A percentile compares a stretch with the other conserved stretches of the same genome.
phyloP scores from a whole-genome alignment of 2,329 filamentous ascomycete species.

The Onygenales sp. region DNA sequence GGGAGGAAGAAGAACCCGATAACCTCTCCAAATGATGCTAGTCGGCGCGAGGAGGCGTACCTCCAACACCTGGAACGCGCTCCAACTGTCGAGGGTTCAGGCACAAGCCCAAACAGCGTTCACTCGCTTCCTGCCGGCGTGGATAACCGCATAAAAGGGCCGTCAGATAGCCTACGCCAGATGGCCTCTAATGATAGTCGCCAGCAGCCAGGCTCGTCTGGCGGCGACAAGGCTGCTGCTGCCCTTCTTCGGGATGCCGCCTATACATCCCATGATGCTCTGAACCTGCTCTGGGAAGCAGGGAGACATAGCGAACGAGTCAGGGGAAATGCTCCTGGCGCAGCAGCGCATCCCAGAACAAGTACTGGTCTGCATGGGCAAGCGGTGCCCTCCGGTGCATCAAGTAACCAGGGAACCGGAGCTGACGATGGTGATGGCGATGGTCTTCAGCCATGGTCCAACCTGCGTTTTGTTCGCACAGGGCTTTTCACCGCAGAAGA shows the following conservation, averaged over 20 bases:
- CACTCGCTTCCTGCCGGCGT: background rate
- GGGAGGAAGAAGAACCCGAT: conserved; percentile 11
- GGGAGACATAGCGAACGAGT: conserved; percentile 14
- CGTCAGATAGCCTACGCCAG: background rate
- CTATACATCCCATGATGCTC: conserved; percentile 14
- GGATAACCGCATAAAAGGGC: background rate
- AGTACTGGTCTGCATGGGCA: background rate
- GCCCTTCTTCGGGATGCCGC: conserved; percentile 13
- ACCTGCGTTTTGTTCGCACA: conserved; percentile 77
- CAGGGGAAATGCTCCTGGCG: background rate
- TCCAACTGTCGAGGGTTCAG: background rate
- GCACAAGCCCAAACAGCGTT: background rate
- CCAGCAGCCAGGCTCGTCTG: background rate
- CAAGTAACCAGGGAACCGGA: conserved; percentile 7
- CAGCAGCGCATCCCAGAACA: background rate
- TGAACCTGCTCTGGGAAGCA: conserved; percentile 13
- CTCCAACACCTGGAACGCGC: background rate
- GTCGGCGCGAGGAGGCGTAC: background rate
- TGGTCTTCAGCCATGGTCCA: conserved; percentile 62
- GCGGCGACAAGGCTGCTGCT: conserved; percentile 11
- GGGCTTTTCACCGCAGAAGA: conserved; percentile 86
- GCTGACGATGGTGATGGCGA: conserved; percentile 43
- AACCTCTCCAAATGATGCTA: background rate
- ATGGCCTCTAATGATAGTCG: background rate
- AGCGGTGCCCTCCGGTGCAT: conserved; percentile 5